A percentile compares a stretch with the other conserved stretches of the same genome.
Evolutionary conservation across 2,329 filamentous ascomycete genomes (phyloP).

Genomic region (Trichoderma endophyticum): DNA sequence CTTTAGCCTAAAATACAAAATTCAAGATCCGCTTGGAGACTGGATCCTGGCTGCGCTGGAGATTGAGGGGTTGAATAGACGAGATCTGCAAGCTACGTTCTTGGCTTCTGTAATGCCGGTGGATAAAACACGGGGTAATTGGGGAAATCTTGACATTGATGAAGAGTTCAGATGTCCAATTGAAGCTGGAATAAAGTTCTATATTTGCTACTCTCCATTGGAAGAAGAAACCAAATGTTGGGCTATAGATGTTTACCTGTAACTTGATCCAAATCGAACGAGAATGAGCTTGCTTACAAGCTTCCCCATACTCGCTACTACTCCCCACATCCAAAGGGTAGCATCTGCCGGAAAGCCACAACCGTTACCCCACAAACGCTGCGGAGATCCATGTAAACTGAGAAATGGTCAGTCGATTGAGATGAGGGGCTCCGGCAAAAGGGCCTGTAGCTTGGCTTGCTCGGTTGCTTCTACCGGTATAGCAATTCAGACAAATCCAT

Average conservation of each 20-base stretch:
- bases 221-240: not conserved
- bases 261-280: not conserved
- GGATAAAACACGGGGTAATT: not conserved
- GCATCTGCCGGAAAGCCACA: slow-evolving; percentile 1
- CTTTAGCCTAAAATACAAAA: slow-evolving; percentile 6
- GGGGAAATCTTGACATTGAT: too few relatives aligned
- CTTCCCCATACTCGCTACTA: not conserved
- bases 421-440: slow-evolving; percentile 12
- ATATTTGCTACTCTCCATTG: not conserved
- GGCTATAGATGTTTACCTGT: not conserved
- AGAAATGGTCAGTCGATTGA: not conserved
- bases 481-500: not conserved
- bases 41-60: not conserved
- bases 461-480: not conserved
- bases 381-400: not conserved
- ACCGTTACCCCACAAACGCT: not conserved
- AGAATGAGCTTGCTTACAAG: not conserved
- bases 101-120: not conserved
- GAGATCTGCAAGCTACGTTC: not conserved
- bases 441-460: not conserved
- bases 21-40: not conserved
- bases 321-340: not conserved
- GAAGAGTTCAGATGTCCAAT: not conserved
- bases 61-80: not conserved
- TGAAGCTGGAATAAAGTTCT: too few relatives aligned